Evolutionary conservation across 2,329 filamentous ascomycete genomes (phyloP).

Genomic region (Fragosphaeria purpurea): DNA sequence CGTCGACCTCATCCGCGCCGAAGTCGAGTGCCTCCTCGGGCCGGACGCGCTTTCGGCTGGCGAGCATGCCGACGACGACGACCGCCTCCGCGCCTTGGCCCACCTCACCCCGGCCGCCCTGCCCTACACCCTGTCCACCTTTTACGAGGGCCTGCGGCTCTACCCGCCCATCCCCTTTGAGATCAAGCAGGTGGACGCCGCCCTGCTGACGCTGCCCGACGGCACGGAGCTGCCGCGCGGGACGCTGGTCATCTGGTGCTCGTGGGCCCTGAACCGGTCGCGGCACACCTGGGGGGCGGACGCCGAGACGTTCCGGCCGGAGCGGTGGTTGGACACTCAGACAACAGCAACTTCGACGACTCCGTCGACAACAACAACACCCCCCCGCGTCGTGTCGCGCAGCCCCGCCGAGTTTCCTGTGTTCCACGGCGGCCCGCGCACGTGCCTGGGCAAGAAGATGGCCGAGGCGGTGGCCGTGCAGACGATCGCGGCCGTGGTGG

Average conservation of each 20-base stretch:
- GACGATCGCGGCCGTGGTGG: slow-evolving; percentile 39
- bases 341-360: too few relatives aligned
- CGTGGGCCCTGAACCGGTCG: slow-evolving; percentile 55
- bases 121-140: slow-evolving; percentile 50
- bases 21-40: slow-evolving; percentile 24
- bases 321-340: slow-evolving; percentile 42
- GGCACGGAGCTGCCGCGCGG: slow-evolving; percentile 45
- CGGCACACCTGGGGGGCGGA: slow-evolving; percentile 45
- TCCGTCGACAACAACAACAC: not conserved
- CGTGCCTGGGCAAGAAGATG: slow-evolving; percentile 55
- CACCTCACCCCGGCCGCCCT: slow-evolving; percentile 31
- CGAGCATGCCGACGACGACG: slow-evolving; percentile 1
- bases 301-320: slow-evolving; percentile 44
- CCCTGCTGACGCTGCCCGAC: slow-evolving; percentile 41
- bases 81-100: slow-evolving; percentile 13
- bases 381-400: slow-evolving; percentile 29
- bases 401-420: slow-evolving; percentile 50
- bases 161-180: slow-evolving; percentile 58
- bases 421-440: slow-evolving; percentile 53
- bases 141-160: slow-evolving; percentile 51
- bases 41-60: slow-evolving; percentile 7
- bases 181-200: slow-evolving; percentile 48
- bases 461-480: slow-evolving; percentile 50
- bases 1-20: slow-evolving; percentile 30
- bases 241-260: slow-evolving; percentile 51